Evolutionary conservation across 2,329 filamentous ascomycete species (phyloP), one percentile per base, ranked within the genome.

Genomic region (Penicillium occitanis): DNA sequence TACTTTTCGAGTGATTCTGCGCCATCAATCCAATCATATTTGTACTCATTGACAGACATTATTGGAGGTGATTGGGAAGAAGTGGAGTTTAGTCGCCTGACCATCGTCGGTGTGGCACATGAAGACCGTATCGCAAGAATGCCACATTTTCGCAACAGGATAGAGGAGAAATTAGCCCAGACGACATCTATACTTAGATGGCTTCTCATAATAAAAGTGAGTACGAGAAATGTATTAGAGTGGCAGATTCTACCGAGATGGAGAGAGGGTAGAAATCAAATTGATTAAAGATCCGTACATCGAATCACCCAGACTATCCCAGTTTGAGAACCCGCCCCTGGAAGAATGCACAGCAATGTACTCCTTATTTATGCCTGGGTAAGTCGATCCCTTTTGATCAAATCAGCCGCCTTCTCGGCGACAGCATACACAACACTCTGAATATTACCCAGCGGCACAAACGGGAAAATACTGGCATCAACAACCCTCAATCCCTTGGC

Each of bases 401-500:
- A 61, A 69, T 76, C 75, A 0, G 73, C 71, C 1, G 72, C 74
- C 57, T 73, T 73, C 67, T 77, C 75, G 0, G 73, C 75, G 25
- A 76, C 70, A 3, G 74, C 73, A 73, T 77, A 81, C n/a, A 78
- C 68, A 7, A 74, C 74, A 8, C 74, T 71, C 68, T 77, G 74
- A 17, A 79, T 75, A 70, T 80, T 77, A 1, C 75, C 76, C 14
- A 73, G 70, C 6, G 75, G 74, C 44, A 78, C 68, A 30, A 79
- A 69, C 1, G 77, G 76, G 35, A 78, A 72, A 14, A 76, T 69
- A 68, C 74, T 76, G 2, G 76, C 76, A 76, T 90, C 87, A 0
- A 90, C 87, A 2, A 89, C 87, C 33, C 87, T 78, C 60, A 90
- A 72, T 0, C 73, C 73, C 1, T 68, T 60, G 0, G 75, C 71